Evolutionary conservation across 1,284 basidiomycete genomes (phyloP), one percentile per base, ranked within the genome.

Genomic region (Ganoderma boninense): DNA sequence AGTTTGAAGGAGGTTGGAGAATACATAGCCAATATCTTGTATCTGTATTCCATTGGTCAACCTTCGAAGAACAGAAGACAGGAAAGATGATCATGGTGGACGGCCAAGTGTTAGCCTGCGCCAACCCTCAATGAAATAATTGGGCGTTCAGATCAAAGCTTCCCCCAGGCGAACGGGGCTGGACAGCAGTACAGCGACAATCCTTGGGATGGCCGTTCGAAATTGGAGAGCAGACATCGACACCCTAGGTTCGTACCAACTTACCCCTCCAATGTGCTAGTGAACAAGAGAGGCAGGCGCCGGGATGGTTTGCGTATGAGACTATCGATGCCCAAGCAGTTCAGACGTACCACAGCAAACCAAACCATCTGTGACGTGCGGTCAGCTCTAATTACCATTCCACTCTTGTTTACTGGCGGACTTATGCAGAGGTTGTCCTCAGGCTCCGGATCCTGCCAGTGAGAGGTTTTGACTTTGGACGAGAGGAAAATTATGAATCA

Each of bases 111-210:
- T 46, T 18, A 46, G 44, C 44, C 46, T n/a, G 6, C 16, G n/a
- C 20, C n/a, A 23, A 11, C n/a, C 29, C 54, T 32, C 29, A 32
- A 20, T 56, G 29, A 20, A 56, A 32, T 29, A 2, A 32, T 18
- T 56, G 54, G 2, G 54, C 54, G 32, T 56, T 14, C 14, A 7
- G 20, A 62, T 44, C 23, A 62, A 20, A 1, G n/a, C 26, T 6
- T 26, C 42, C 38, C 14, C 44, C 4, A 5, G 61, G 23, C 14
- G 61, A 43, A 5, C 61, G 40, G 5, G 42, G 42, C 29, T 42
- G 29, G 42, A 62, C 26, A 29, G 26, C 44, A 26, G 42, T 62
- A 23, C 61, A 62, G 42, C 61, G 61, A 38, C 42, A 62, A 42
- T 62, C 61, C 23, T 18, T 42, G 16, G 61, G 61, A 26, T 46